phyloP scores from a whole-genome alignment of 495 filamentous ascomycete genomes.

The Aspergillus conjunctus region DNA sequence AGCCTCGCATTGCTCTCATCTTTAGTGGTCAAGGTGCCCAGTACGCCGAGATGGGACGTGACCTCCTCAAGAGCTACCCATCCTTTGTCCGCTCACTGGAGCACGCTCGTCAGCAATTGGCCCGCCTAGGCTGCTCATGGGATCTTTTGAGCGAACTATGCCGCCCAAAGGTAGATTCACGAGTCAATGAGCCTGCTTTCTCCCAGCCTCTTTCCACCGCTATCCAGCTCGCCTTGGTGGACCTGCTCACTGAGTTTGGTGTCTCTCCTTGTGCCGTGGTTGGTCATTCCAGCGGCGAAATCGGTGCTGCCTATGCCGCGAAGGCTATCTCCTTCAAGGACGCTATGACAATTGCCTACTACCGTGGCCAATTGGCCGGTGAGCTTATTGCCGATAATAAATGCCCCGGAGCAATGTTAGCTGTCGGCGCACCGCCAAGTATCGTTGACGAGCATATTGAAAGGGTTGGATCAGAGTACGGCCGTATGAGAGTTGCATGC shows the following conservation, averaged over 20 bases:
- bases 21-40: slow-evolving; percentile 22
- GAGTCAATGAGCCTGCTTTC: slow-evolving; percentile 16
- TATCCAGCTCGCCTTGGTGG: slow-evolving; percentile 33
- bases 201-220: slow-evolving; percentile 33
- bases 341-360: slow-evolving; percentile 14
- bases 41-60: slow-evolving; percentile 19
- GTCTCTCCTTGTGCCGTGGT: slow-evolving; percentile 43
- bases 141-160: slow-evolving; percentile 18
- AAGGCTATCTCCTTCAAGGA: slow-evolving; percentile 16
- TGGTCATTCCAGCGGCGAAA: slow-evolving; percentile 67
- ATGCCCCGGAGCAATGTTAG: slow-evolving; percentile 18
- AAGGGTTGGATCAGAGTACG: slow-evolving; percentile 7
- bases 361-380: slow-evolving; percentile 12
- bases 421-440: slow-evolving; percentile 9
- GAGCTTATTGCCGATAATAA: slow-evolving; percentile 8
- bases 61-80: slow-evolving; percentile 13
- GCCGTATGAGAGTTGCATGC: slow-evolving; percentile 18
- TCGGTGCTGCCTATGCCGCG: slow-evolving; percentile 30
- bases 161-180: slow-evolving; percentile 13
- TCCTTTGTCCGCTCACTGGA: slow-evolving; percentile 19
- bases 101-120: slow-evolving; percentile 11
- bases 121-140: slow-evolving; percentile 11
- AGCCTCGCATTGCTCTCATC: slow-evolving; percentile 18
- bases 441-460: slow-evolving; percentile 13
- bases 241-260: slow-evolving; percentile 21